Evolutionary conservation across 768 basidiomycete species (phyloP).

Genomic region (Agaricus sinodeliciosus): DNA sequence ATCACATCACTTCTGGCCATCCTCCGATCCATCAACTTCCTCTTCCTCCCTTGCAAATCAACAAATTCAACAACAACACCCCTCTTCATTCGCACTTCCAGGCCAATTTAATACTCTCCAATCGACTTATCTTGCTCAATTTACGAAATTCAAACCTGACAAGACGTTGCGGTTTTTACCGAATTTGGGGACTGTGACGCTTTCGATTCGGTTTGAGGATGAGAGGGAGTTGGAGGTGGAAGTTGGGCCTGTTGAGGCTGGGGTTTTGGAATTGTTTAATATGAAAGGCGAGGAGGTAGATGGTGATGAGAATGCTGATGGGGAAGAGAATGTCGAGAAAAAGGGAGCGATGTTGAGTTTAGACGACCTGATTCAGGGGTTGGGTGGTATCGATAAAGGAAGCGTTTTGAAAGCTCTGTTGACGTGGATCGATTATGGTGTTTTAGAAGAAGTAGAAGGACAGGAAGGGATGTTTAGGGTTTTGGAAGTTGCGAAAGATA

Average conservation of each 20-base stretch:
- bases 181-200: conserved; percentile 76
- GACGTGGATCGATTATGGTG: conserved; percentile 81
- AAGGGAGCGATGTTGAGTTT: conserved; percentile 36
- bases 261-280: conserved; percentile 82
- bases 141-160: conserved; percentile 83
- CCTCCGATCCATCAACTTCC: conserved; percentile 27
- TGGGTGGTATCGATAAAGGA: conserved; percentile 60
- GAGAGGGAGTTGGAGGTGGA: conserved; percentile 60
- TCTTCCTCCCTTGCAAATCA: too few species aligned
- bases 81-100: background rate
- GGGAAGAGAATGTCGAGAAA: too few species aligned
- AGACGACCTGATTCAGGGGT: conserved; percentile 55
- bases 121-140: conserved; percentile 70
- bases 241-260: conserved; percentile 85
- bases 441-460: conserved; percentile 63
- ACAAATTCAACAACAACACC: background rate
- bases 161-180: conserved; percentile 88
- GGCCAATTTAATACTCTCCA: conserved; percentile 46
- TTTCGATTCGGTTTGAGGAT: conserved; percentile 81
- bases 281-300: conserved; percentile 40
- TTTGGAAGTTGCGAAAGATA: conserved; percentile 55
- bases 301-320: too few species aligned
- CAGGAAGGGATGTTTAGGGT: conserved; percentile 56
- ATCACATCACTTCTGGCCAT: conserved; percentile 94
- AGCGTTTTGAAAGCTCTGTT: conserved; percentile 66